Evolutionary conservation across 768 basidiomycete genomes (phyloP).

Genomic region (Gloeopeniophorella convolvens): DNA sequence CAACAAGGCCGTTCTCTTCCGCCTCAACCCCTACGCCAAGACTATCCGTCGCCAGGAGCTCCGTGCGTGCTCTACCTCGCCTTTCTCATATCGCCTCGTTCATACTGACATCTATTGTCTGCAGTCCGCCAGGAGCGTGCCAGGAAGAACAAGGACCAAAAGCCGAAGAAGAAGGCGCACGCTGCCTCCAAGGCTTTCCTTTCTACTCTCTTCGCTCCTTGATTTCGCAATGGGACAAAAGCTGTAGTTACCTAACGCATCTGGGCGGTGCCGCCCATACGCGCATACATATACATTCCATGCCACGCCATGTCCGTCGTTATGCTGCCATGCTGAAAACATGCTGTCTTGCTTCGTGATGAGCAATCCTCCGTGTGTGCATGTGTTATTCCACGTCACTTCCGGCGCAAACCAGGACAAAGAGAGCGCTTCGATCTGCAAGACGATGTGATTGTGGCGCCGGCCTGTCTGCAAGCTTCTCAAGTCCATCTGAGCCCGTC

Average conservation of each 20-base stretch:
- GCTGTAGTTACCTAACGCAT: constrained; percentile 8
- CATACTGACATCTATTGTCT: constrained; percentile 6
- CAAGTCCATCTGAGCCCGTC: no score
- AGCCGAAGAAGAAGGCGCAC: constrained; percentile 55
- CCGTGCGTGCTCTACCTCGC: constrained; percentile 43
- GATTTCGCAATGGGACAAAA: constrained; percentile 26
- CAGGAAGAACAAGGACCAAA: constrained; percentile 51
- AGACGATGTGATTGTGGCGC: constrained; percentile 16
- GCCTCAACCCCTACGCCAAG: constrained; percentile 98
- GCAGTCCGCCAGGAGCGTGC: constrained; percentile 76
- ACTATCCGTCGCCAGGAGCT: constrained; percentile 84
- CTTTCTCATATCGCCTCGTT: background rate
- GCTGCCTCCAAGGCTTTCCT: constrained; percentile 82
- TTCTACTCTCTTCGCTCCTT: constrained; percentile 79
- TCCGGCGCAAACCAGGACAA: constrained; percentile 11
- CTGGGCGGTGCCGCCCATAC: no score
- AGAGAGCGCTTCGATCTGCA: background rate
- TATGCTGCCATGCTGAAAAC: constrained; percentile 22
- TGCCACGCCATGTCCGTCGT: constrained; percentile 13
- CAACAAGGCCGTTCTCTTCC: constrained; percentile 93
- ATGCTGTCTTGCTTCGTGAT: constrained; percentile 20
- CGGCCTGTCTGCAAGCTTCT: no score
- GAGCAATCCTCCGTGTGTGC: constrained; percentile 10
- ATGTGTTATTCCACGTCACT: constrained; percentile 5
- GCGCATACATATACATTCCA: constrained; percentile 6